Base-by-base conservation (phyloP, 1,284 basidiomycete species). In the Pyrrhoderma noxium region DNA sequence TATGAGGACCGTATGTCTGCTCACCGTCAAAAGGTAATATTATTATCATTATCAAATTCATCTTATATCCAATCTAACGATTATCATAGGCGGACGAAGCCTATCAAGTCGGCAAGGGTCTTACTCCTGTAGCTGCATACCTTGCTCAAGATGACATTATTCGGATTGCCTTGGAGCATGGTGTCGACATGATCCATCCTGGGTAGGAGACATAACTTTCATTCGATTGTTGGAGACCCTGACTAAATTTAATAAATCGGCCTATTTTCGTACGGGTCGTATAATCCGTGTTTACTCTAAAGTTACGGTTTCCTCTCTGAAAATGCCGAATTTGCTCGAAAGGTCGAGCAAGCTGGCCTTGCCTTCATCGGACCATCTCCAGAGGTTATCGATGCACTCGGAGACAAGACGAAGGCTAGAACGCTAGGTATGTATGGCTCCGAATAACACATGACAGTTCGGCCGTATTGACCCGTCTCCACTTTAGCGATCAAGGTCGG, bases 181-280 rank as follows among this genome's bases (percentile, higher is more conserved):
- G 91, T 38, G 95, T 99, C 38, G 94, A 99, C 67, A 98, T 99
- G 95, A 99, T 99, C 66, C 96, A 98, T 70, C 94, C 94, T 14
- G 93, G 93, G 89, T 93, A 63, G 64, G 79, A 18, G 61, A 36
- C 44, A 54, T 36, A 16, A 11, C 27, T 11, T 31, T 5, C 11
- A 31, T 31, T 31, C 11, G 37, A 40, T 45, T 35, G 23, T 22
- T 7, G 35, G 16, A 41, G 31, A 22, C 25, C 25, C 23, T 11
- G n/a, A 23, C 49, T 27, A 38, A 8, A 31, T 25, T 19, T 19
- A 23, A 47, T 22, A 41, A 39, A 45, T 50, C 47, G 37, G 27
- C 39, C 21, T 37, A 38, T 18, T 11, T 19, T 16, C 21, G 49
- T 41, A 35, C n/a, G 38, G 5, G 14, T 14, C n/a, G n/a, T 18